Base-by-base conservation (phyloP, 192 early-diverging fungal genomes). In the Coemansia sp. region DNA sequence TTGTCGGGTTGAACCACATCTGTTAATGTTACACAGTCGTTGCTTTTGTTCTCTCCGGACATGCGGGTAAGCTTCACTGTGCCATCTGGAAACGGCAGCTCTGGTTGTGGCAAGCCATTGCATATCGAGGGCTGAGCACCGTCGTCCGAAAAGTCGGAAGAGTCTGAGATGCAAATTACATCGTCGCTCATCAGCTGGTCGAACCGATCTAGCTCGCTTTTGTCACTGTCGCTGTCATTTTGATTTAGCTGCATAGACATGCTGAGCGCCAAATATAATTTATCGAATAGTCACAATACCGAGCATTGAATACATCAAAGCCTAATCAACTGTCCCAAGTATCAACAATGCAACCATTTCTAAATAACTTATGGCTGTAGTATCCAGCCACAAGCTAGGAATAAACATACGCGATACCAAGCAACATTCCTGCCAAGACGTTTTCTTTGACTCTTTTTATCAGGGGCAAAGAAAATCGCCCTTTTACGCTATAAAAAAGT, bases 71-170 rank as follows among this genome's bases (percentile, higher is more conserved):
- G 48, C 4, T 65, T 40, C 0, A 71, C 65, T 0, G 34, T 47
- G 0, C 68, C 74, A 10, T 71, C 38, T 4, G 69, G 74, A 64
- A 60, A 71, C 34, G 38, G 64, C 14, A 67, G 34, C 48, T 20
- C 24, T 11, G 24, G 21, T 18, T 24, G 50, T 23, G 7, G 50
- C 23, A 23, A 18, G 6, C 4, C 0, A 12, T 40, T 26, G 42
- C 31, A 24, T 9, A 18, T 50, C 40, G 40, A n/a, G 11, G 40
- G 12, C 0, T 37, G 59, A 8, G 48, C 47, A 50, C 17, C 64
- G 7, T 56, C 50, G 26, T 48, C 15, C 17, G 31, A 49, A 20
- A 14, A 15, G 40, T 63, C 64, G 9, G 60, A 49, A 20, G 40
- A 44, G 40, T 63, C 64, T 14, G 60, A 61, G 10, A 76, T 76